phyloP scores from a whole-genome alignment of 202 grass and related monocot species.

The Carex sylvatica region DNA sequence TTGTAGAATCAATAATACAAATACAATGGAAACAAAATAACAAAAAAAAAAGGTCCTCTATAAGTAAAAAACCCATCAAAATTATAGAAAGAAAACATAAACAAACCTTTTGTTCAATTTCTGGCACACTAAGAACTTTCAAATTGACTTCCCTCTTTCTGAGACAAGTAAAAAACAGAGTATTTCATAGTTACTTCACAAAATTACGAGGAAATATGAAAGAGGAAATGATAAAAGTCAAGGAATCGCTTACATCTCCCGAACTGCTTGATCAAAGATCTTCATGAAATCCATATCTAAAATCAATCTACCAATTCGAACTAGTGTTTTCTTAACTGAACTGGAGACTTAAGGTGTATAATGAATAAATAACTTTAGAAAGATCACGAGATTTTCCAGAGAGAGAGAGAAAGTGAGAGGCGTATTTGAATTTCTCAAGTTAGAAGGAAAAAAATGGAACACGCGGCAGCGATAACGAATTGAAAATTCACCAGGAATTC shows the following conservation, averaged over 20 bases:
- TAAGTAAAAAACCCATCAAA: neutral
- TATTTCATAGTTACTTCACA: neutral
- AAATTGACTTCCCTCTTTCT: slow-evolving; percentile 92
- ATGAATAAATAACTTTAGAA: neutral
- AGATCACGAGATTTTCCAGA: slow-evolving; percentile 4
- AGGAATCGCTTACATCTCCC: slow-evolving; percentile 53
- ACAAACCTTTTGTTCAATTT: slow-evolving; percentile 84
- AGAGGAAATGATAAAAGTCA: neutral
- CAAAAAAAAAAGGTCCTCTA: neutral
- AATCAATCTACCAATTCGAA: slow-evolving; percentile 24
- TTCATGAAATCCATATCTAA: slow-evolving; percentile 63
- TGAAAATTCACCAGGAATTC: neutral
- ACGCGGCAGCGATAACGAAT: slow-evolving; percentile 9
- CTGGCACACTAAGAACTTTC: slow-evolving; percentile 80
- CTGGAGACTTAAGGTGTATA: neutral
- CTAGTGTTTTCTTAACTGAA: slow-evolving; percentile 1
- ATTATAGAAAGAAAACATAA: neutral
- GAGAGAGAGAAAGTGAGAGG: neutral
- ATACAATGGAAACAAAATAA: neutral
- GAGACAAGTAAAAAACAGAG: neutral
- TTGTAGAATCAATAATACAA: neutral
- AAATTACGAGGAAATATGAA: neutral
- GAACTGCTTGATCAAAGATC: slow-evolving; percentile 61
- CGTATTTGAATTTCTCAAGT: slow-evolving; percentile 26
- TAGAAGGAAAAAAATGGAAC: neutral